A percentile compares a stretch with the other conserved stretches of the same genome.
Evolutionary conservation across 352 stramenopile genomes (phyloP).

Genomic region (Pythium sukuiense): DNA sequence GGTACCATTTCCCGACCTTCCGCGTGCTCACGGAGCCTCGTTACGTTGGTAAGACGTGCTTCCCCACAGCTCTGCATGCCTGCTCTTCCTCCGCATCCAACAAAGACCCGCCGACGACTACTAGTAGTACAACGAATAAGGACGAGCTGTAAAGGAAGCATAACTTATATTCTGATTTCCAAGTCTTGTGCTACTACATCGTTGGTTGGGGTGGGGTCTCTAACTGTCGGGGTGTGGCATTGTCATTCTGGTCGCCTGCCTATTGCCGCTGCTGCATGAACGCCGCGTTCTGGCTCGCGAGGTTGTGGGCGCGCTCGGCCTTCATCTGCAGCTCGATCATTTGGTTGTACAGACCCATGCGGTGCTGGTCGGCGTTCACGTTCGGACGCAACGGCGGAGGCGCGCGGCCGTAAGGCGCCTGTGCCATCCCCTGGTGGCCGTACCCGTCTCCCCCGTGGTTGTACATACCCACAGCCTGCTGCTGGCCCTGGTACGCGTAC

Average conservation of each 20-base stretch:
- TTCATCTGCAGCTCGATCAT: slow-evolving; percentile 77
- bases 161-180: slow-evolving; percentile 8
- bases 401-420: slow-evolving; percentile 10
- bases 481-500: slow-evolving; percentile 20
- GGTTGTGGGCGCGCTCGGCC: slow-evolving; percentile 63
- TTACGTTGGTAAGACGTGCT: slow-evolving; percentile 28
- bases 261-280: slow-evolving; percentile 40
- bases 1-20: slow-evolving; percentile 32
- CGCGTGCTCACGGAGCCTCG: slow-evolving; percentile 27
- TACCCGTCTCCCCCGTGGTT: neutral
- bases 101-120: neutral
- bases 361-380: slow-evolving; percentile 33
- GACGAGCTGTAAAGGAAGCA: slow-evolving; percentile 7
- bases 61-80: slow-evolving; percentile 17
- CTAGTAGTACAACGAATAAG: neutral
- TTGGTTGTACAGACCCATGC: slow-evolving; percentile 70
- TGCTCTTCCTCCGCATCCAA: neutral
- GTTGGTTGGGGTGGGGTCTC: neutral
- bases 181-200: slow-evolving; percentile 8
- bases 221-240: neutral
- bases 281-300: slow-evolving; percentile 71
- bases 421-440: neutral
- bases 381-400: slow-evolving; percentile 35
- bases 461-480: slow-evolving; percentile 11
- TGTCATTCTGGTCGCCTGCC: neutral